A percentile compares a stretch with the other conserved stretches of the same genome.
phyloP scores from a whole-genome alignment of 192 early-diverging fungal genomes.

The Backusella tarrabulga region DNA sequence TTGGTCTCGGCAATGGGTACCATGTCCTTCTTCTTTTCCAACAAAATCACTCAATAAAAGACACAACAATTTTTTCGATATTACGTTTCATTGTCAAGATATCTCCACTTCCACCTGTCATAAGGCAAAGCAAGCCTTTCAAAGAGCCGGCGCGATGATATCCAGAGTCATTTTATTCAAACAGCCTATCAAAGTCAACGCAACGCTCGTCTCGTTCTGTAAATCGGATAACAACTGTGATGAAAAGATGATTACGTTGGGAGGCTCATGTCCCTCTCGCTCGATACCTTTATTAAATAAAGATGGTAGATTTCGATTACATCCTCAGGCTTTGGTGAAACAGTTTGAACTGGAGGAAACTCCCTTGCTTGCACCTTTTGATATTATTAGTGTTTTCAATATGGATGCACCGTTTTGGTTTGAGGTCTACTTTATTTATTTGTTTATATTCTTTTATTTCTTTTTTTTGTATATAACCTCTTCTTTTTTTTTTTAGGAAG shows the following conservation, averaged over 20 bases:
- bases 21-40: not conserved
- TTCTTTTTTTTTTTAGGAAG: slow-evolving; percentile 13
- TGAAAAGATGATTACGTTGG: slow-evolving; percentile 3
- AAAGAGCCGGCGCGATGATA: slow-evolving; percentile 23
- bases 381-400: slow-evolving; percentile 41
- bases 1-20: not conserved
- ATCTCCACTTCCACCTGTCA: slow-evolving; percentile 7
- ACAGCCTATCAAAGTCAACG: slow-evolving; percentile 31
- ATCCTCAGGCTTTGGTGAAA: slow-evolving; percentile 41
- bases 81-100: not conserved
- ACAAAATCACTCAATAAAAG: not conserved
- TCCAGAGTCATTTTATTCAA: slow-evolving; percentile 16
- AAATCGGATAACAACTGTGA: not conserved
- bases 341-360: slow-evolving; percentile 17
- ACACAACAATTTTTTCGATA: not conserved
- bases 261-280: slow-evolving; percentile 37
- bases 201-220: slow-evolving; percentile 33
- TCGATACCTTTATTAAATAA: slow-evolving; percentile 21
- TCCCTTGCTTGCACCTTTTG: slow-evolving; percentile 20
- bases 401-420: slow-evolving; percentile 40
- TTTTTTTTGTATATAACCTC: not conserved
- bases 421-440: slow-evolving; percentile 7
- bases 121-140: slow-evolving; percentile 23
- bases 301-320: slow-evolving; percentile 30
- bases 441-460: not conserved